phyloP scores from a whole-genome alignment of 148 eudicot genomes.

The Dianthus caryophyllus region DNA sequence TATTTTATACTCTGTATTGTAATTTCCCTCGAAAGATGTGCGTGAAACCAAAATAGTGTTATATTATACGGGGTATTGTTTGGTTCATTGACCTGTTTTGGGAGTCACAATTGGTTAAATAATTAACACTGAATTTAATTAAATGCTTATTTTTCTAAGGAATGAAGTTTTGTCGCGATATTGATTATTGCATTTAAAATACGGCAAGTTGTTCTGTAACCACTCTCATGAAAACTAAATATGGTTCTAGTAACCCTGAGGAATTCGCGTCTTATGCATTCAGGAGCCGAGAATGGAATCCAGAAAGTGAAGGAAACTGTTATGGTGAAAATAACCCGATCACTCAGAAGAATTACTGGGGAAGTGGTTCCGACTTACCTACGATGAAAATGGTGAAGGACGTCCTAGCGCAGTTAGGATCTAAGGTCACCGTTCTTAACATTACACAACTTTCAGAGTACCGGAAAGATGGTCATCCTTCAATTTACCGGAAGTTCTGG shows the following conservation, averaged over 20 bases:
- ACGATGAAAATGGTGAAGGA: constrained; percentile 79
- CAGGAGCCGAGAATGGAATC: constrained; percentile 85
- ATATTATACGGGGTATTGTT: not conserved
- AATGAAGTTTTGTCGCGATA: not conserved
- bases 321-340: constrained; percentile 67
- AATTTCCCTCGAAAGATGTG: not conserved
- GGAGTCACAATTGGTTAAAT: not conserved
- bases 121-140: not conserved
- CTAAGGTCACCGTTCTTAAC: constrained; percentile 73
- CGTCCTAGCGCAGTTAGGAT: constrained; percentile 46
- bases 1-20: not conserved
- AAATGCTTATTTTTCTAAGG: not conserved
- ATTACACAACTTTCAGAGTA: constrained; percentile 92
- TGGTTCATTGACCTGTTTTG: not conserved
- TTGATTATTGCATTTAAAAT: not conserved
- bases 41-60: not conserved
- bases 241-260: not conserved
- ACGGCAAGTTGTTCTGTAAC: no score
- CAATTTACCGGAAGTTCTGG: constrained; percentile 97
- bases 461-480: constrained; percentile 89
- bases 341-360: constrained; percentile 56
- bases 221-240: not conserved
- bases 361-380: constrained; percentile 77
- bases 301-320: constrained; percentile 76
- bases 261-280: not conserved